A percentile compares a stretch with the other conserved stretches of the same genome.
phyloP scores from a whole-genome alignment of 768 basidiomycete species.

The Tricholoma terreum region DNA sequence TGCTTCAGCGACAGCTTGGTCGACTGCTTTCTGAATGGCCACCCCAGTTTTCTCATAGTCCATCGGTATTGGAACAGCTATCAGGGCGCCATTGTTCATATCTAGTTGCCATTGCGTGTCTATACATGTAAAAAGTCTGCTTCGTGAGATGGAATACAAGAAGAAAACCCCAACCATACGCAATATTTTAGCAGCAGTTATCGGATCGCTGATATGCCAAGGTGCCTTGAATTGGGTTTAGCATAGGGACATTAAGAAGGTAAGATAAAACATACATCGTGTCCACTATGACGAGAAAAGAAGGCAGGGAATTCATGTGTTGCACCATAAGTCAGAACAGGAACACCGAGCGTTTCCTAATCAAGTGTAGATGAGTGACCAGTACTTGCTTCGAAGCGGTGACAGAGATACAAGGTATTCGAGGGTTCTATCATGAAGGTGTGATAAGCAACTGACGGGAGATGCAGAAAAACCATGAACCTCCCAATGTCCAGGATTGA shows the following conservation, averaged over 20 bases:
- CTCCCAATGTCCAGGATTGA: slow-evolving; percentile 91
- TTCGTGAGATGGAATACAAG: neutral
- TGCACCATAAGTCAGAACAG: slow-evolving; percentile 75
- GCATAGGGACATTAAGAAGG: neutral
- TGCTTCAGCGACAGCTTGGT: slow-evolving; percentile 82
- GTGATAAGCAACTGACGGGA: neutral
- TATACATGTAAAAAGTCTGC: slow-evolving; percentile 26
- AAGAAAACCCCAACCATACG: slow-evolving; percentile 41
- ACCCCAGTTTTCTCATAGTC: slow-evolving; percentile 66
- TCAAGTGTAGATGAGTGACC: neutral
- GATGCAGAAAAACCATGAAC: slow-evolving; percentile 30
- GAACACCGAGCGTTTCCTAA: slow-evolving; percentile 94
- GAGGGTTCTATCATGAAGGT: slow-evolving; percentile 52
- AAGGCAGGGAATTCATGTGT: slow-evolving; percentile 92
- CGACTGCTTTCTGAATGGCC: slow-evolving; percentile 70
- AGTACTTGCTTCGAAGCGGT: neutral
- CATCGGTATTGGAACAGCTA: slow-evolving; percentile 89
- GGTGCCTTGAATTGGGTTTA: slow-evolving; percentile 54
- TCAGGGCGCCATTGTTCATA: slow-evolving; percentile 72
- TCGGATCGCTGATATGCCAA: slow-evolving; percentile 66
- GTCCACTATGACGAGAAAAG: slow-evolving; percentile 81
- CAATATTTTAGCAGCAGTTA: slow-evolving; percentile 69
- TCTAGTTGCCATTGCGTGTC: slow-evolving; percentile 70
- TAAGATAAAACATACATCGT: slow-evolving; percentile 47
- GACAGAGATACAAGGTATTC: slow-evolving; percentile 63